Evolutionary conservation across 768 basidiomycete species (phyloP).

Genomic region (Tephrocybe sp.): DNA sequence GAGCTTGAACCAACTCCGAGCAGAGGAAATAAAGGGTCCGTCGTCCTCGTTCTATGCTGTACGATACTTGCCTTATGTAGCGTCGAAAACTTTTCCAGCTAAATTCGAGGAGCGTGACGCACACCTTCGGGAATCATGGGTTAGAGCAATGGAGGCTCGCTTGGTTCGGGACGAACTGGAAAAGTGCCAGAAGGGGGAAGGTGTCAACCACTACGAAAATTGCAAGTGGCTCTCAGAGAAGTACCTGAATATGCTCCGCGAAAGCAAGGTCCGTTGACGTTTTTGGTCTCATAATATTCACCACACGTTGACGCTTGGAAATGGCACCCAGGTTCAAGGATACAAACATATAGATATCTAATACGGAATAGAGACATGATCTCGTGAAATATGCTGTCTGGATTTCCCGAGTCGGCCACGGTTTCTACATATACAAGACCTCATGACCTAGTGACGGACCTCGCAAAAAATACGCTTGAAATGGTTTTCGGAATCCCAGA

Average conservation of each 20-base stretch:
- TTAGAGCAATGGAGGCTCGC: conserved; percentile 89
- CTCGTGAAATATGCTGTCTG: neutral
- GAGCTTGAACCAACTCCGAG: conserved; percentile 38
- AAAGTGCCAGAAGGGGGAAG: conserved; percentile 88
- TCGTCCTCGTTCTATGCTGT: neutral
- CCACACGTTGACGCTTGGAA: neutral
- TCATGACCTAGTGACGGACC: neutral
- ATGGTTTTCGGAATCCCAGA: too few species aligned
- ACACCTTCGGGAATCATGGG: conserved; percentile 87
- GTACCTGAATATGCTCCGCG: conserved; percentile 74
- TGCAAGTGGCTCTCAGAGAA: conserved; percentile 85
- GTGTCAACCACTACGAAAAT: conserved; percentile 87
- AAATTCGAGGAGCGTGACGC: conserved; percentile 69
- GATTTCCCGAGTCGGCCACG: neutral
- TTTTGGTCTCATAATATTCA: neutral
- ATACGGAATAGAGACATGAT: neutral
- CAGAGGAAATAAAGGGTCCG: conserved; percentile 51
- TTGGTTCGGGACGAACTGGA: conserved; percentile 85
- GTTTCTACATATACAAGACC: neutral
- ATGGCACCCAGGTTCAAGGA: conserved; percentile 70
- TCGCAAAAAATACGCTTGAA: too few species aligned
- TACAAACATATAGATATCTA: conserved; percentile 63
- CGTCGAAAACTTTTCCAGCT: conserved; percentile 33
- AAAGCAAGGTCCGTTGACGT: conserved; percentile 65
- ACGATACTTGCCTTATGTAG: neutral